A percentile compares a stretch with the other conserved stretches of the same genome.
These are phyloP conservation scores for Tilletia horrida DNA, from an alignment of 1,284 basidiomycete species.

Conservation along the genomic window DNA sequence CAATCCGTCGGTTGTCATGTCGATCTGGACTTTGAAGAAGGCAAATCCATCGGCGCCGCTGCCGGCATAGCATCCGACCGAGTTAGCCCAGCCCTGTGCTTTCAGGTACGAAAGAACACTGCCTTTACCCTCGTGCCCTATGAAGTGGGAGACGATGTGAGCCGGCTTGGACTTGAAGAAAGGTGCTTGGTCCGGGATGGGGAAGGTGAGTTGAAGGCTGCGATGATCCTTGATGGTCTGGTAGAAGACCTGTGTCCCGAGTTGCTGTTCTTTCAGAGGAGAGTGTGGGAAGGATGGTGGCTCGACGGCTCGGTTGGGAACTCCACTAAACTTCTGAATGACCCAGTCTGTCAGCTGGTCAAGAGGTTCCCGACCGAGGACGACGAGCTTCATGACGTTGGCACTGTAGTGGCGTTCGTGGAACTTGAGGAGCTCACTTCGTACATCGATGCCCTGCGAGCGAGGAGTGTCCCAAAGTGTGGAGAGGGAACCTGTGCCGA, in stretches of 20 bases:
- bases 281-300: conserved; percentile 72
- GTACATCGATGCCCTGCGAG: conserved; percentile 72
- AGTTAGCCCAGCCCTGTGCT: conserved; percentile 83
- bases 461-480: conserved; percentile 69
- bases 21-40: conserved; percentile 79
- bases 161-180: conserved; percentile 77
- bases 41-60: conserved; percentile 71
- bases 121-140: conserved; percentile 94
- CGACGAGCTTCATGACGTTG: conserved; percentile 84
- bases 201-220: conserved; percentile 75
- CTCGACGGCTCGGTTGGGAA: conserved; percentile 66
- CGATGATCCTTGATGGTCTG: conserved; percentile 90
- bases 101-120: conserved; percentile 90
- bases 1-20: conserved; percentile 84
- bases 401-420: conserved; percentile 91
- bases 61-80: conserved; percentile 71
- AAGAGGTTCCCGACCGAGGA: conserved; percentile 83
- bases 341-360: conserved; percentile 72
- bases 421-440: conserved; percentile 89
- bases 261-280: conserved; percentile 59
- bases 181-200: conserved; percentile 68
- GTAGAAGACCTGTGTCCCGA: conserved; percentile 74
- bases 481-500: conserved; percentile 84
- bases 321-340: conserved; percentile 72
- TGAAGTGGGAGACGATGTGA: conserved; percentile 75